Evolutionary conservation across 331 rosid species (phyloP).

Genomic region (Saraca asoca): DNA sequence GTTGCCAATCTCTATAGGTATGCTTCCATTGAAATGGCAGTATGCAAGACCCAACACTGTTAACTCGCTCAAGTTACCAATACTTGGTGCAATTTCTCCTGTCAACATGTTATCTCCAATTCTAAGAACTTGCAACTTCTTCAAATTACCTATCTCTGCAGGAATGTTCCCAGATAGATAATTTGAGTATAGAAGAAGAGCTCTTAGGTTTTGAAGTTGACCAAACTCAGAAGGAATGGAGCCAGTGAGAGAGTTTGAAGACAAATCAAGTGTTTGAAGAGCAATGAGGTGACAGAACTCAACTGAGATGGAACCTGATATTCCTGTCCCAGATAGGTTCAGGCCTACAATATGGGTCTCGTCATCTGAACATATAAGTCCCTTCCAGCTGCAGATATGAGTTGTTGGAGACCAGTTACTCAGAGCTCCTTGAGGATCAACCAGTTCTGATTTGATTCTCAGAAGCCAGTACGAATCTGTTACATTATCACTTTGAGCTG

Average conservation of each 20-base stretch:
- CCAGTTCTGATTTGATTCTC: constrained; percentile 64
- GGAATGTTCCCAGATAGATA: constrained; percentile 79
- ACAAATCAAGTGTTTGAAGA: constrained; percentile 80
- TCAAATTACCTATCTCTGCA: constrained; percentile 71
- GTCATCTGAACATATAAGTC: constrained; percentile 65
- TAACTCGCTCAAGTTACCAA: constrained; percentile 66
- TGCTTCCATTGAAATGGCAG: constrained; percentile 78
- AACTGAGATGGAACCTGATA: constrained; percentile 67
- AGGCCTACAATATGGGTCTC: constrained; percentile 51
- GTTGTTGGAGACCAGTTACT: constrained; percentile 69
- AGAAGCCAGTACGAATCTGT: constrained; percentile 66
- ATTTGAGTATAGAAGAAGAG: constrained; percentile 65
- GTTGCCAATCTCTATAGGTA: constrained; percentile 71
- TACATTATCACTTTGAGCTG: constrained; percentile 43
- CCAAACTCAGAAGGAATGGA: constrained; percentile 72
- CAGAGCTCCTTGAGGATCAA: constrained; percentile 61
- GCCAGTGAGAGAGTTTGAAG: constrained; percentile 72
- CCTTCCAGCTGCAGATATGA: constrained; percentile 71
- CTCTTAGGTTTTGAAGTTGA: constrained; percentile 59
- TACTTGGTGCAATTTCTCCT: constrained; percentile 66
- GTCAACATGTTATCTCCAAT: constrained; percentile 75
- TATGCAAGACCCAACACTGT: constrained; percentile 64
- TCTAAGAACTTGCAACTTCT: constrained; percentile 75
- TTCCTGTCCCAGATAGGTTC: constrained; percentile 69
- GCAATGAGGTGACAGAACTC: constrained; percentile 56